Evolutionary conservation across 2,329 filamentous ascomycete species (phyloP).

Genomic region (Aureobasidium sp.): DNA sequence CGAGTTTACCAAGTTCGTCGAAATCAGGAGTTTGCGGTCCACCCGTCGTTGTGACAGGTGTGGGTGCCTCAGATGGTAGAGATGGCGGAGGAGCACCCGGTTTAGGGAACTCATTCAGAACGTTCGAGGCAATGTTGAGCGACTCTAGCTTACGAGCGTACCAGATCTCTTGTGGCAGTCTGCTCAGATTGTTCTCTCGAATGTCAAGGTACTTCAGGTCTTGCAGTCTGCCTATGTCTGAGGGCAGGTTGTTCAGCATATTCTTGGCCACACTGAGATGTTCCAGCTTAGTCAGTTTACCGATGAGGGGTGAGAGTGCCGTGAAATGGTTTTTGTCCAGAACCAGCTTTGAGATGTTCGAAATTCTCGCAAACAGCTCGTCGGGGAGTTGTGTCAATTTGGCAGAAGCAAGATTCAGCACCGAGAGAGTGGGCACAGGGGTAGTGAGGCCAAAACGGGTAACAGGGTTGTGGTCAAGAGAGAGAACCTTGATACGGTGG

Average conservation of each 20-base stretch:
- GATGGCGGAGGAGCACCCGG: slow-evolving; percentile 54
- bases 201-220: slow-evolving; percentile 83
- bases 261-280: slow-evolving; percentile 94
- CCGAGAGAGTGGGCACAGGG: slow-evolving; percentile 70
- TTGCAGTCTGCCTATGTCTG: slow-evolving; percentile 77
- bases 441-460: slow-evolving; percentile 81
- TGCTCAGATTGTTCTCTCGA: slow-evolving; percentile 84
- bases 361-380: slow-evolving; percentile 76
- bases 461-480: slow-evolving; percentile 89
- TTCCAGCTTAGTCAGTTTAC: slow-evolving; percentile 72
- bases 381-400: slow-evolving; percentile 85
- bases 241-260: slow-evolving; percentile 69
- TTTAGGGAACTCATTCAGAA: slow-evolving; percentile 84
- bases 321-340: slow-evolving; percentile 95
- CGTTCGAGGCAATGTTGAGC: slow-evolving; percentile 90
- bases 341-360: slow-evolving; percentile 76
- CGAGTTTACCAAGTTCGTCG: slow-evolving; percentile 64
- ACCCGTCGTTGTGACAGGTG: slow-evolving; percentile 25
- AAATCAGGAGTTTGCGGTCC: slow-evolving; percentile 54
- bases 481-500: slow-evolving; percentile 69
- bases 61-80: slow-evolving; percentile 26
- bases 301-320: slow-evolving; percentile 75
- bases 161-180: slow-evolving; percentile 90
- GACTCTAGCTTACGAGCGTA: slow-evolving; percentile 84
- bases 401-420: slow-evolving; percentile 80